These are phyloP conservation scores for Madurella mycetomatis DNA, from an alignment of 2,329 filamentous ascomycete genomes.

Conservation along the genomic window DNA sequence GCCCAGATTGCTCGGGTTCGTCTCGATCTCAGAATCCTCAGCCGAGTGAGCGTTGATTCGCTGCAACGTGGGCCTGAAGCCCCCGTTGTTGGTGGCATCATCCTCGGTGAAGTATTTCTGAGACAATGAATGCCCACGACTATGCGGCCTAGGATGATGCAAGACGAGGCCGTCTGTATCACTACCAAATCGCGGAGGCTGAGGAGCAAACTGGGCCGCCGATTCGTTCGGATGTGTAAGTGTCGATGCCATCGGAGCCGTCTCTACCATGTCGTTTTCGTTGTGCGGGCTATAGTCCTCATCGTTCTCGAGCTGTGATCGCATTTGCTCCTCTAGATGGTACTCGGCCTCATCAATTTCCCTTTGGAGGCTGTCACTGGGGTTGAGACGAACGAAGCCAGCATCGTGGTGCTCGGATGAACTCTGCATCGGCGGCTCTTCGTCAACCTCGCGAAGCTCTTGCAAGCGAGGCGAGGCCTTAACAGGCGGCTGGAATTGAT, in stretches of 20 bases:
- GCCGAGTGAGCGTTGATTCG: slow-evolving; percentile 38
- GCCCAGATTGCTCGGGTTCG: slow-evolving; percentile 67
- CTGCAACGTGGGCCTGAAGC: slow-evolving; percentile 39
- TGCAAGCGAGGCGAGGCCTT: slow-evolving; percentile 60
- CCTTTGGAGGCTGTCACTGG: slow-evolving; percentile 72
- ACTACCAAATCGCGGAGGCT: slow-evolving; percentile 49
- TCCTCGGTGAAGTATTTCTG: slow-evolving; percentile 61
- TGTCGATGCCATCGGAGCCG: slow-evolving; percentile 22
- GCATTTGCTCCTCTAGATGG: slow-evolving; percentile 74
- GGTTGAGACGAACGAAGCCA: slow-evolving; percentile 56
- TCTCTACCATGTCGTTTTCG: slow-evolving; percentile 34
- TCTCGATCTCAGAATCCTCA: slow-evolving; percentile 64
- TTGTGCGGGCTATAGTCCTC: slow-evolving; percentile 67
- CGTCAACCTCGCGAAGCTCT: slow-evolving; percentile 70
- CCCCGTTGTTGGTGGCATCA: slow-evolving; percentile 41
- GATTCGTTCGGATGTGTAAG: slow-evolving; percentile 39
- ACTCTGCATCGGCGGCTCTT: slow-evolving; percentile 52
- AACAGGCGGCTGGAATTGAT: slow-evolving; percentile 49
- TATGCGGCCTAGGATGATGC: slow-evolving; percentile 71
- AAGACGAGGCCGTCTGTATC: slow-evolving; percentile 53
- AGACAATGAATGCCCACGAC: slow-evolving; percentile 65
- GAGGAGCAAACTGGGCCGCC: slow-evolving; percentile 45
- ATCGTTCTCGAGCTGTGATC: slow-evolving; percentile 70
- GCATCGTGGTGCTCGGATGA: slow-evolving; percentile 53
- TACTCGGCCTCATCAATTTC: slow-evolving; percentile 85